Percentiles rank a stretch among this genome's conserved stretches.
phyloP scores from a whole-genome alignment of 495 filamentous ascomycete genomes.

The Xylaria castorea region DNA sequence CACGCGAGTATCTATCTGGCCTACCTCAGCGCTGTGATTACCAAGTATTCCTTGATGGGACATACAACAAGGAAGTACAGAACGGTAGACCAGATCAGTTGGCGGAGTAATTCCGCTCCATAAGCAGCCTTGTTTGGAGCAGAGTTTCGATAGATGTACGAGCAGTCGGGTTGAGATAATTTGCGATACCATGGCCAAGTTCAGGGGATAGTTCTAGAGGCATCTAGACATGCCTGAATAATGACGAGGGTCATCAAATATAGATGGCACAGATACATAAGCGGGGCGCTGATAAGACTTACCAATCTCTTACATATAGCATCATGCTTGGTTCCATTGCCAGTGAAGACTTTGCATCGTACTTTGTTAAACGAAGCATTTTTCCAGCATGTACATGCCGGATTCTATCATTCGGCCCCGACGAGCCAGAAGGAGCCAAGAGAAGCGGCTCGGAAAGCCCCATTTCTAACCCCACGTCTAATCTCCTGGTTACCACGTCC shows the following conservation, averaged over 20 bases:
- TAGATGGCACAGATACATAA: not conserved
- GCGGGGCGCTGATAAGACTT: not conserved
- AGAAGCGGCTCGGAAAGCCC: not conserved
- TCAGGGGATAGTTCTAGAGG: not conserved
- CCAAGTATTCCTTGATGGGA: not conserved
- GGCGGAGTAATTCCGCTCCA: not conserved
- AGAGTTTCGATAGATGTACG: not conserved
- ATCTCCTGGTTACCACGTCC: not conserved
- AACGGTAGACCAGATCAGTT: not conserved
- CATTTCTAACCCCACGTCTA: not conserved
- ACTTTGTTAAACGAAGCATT: not conserved
- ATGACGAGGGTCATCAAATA: not conserved
- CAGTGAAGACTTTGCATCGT: not conserved
- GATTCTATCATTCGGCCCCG: not conserved
- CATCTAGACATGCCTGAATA: not conserved
- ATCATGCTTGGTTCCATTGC: not conserved
- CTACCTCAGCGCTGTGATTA: not conserved
- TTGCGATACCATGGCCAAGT: not conserved
- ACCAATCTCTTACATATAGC: not conserved
- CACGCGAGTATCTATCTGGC: slow-evolving; percentile 1
- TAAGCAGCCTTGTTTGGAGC: not conserved
- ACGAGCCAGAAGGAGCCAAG: not conserved
- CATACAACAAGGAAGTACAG: not conserved
- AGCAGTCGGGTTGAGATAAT: not conserved
- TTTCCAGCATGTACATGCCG: not conserved